Base-by-base conservation (phyloP, 1,284 basidiomycete genomes). In the Ceratobasidium sp. region DNA sequence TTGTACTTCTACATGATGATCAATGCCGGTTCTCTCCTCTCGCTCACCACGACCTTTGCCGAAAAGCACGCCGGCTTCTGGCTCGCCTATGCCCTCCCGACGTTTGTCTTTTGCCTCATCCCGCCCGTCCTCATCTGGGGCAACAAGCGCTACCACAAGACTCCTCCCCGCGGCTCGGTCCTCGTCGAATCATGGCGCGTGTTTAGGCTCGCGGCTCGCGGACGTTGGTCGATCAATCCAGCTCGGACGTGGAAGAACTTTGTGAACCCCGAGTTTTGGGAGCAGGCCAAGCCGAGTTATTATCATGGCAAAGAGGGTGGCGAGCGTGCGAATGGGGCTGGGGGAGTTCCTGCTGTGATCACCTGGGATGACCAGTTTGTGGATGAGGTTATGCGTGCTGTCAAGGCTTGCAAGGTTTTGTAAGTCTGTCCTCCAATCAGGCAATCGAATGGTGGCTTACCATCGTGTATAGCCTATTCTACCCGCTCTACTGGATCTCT, bases 321-420 rank as follows among this genome's bases (percentile, higher is more conserved):
- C 52, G 79, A 82, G 67, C 82, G 81, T 59, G 59, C 86, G 85
- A 0, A 20, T 71, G 10, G 87, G 84, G 86, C 85, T 86, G 82
- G 71, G 18, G 60, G n/a, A 0, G 71, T 54, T 30, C 71, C 71
- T 2, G n/a, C 59, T 41, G 59, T 46, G 8, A 74, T 74, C 60
- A 85, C 82, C 10, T 88, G 84, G 75, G 92, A 94, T 81, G 93
- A 94, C 81, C 82, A 87, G 54, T 95, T 92, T 90, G 94, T 97
- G 18, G 93, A 95, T 75, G 95, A 97, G 83, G 90, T 96, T 69
- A 87, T 88, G 77, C 89, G 94, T 81, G 94, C 93, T 1, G 85
- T 96, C 85, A 94, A 94, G 84, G 96, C 96, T 10, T 97, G 95
- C 85, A 84, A 86, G 57, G 94, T 97, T 77, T 96, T 97, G 85